Evolutionary conservation across 768 basidiomycete species (phyloP), one percentile per base, ranked within the genome.

Genomic region (Agaricus sinodeliciosus): DNA sequence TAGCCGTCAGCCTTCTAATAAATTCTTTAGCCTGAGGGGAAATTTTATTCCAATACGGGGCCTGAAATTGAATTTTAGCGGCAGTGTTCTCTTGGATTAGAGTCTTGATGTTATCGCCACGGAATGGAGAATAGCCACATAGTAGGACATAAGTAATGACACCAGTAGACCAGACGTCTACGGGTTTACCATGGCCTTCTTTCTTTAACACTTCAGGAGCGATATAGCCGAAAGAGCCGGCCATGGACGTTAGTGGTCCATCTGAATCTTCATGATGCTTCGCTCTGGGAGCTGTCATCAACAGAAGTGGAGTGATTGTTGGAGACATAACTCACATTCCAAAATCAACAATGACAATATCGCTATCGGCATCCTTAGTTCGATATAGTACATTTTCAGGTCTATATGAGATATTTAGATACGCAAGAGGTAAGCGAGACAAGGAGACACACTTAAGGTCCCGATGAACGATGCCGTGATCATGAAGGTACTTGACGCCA

Each of bases 301-400:
- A 37, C 19, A 36, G 15, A 25, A 9, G 43, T 34, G 40, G 9
- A 34, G 26, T 18, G 48, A 43, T 26, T 22, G 22, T 22, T 22
- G 22, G n/a, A 34, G 51, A 19, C 37, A 48, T 16, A 19, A 40
- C 15, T 26, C 59, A 92, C 90, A 99, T 97, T 58, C 96, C 96
- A 63, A 99, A 99, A 68, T 98, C 96, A 5, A 84, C 94, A 40
- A 98, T 93, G 52, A 99, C 94, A 46, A 98, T 78, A 57, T 87
- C 87, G n/a, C 89, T 90, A 15, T 86, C 75, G 9, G 75, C 64
- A 2, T 81, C 86, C 58, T 75, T 82, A 4, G 88, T 90, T 37
- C 90, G 82, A 65, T 92, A 97, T 3, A 99, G 75, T 55, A 99
- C 94, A 64, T 98, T 98, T 69, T 99, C 96, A 0, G 96, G 96